Evolutionary conservation across 192 early-diverging fungal genomes (phyloP), one percentile per base, ranked within the genome.

Genomic region (Hyaloraphidium curvatum): DNA sequence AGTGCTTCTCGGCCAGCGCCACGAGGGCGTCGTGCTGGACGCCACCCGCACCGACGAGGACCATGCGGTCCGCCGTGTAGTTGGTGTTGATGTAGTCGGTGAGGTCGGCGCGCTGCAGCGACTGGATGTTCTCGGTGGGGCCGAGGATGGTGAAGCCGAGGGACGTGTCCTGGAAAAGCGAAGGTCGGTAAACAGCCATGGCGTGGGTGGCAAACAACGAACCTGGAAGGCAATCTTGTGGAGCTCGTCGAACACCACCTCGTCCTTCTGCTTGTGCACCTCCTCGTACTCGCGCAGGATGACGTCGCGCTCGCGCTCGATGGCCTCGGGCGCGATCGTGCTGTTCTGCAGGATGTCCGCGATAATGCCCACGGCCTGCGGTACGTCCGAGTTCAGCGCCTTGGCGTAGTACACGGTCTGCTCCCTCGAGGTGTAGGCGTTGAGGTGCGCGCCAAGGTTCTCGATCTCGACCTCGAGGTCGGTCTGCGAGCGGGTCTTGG

Each of bases 351-450:
- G 72, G 63, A 96, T 96, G 63, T 97, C 91, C 37, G 85, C 81
- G 53, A 97, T 74, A 56, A 97, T 79, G 56, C 90, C 93, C 31
- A 95, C 90, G n/a, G 89, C 78, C 54, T 74, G 67, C 25, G 80
- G 72, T 33, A 91, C 82, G 62, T 97, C 91, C 52, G 78, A 66
- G 59, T 82, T 79, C 54, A 97, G 77, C 28, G 90, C 72, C 68
- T 94, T 94, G 55, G 93, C 93, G 62, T 92, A 94, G 77, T 94
- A 97, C 41, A 92, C 91, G 28, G 90, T 95, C 70, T 97, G 93
- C 67, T 97, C 93, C 56, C 93, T 81, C 23, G 93, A 96, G 28
- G 93, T 97, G 70, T 97, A 97, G 41, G 93, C 93, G 69, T 95
- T 96, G 62, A 97, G 70, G 67, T 96, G 90, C 35, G 85, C 90